Evolutionary conservation across 2,329 filamentous ascomycete species (phyloP).

Genomic region (Penicillium hordei): DNA sequence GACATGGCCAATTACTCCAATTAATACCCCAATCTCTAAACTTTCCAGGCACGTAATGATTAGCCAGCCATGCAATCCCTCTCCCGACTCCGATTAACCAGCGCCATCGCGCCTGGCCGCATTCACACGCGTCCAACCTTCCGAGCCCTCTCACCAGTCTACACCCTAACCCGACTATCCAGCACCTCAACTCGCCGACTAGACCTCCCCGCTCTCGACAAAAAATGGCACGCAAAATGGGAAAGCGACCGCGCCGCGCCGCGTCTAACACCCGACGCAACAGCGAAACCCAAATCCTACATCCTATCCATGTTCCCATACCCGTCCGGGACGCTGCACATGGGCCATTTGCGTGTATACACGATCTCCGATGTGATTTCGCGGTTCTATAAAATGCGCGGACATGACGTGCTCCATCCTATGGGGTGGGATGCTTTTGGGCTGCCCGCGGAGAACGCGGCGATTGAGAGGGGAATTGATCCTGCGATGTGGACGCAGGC

Average conservation of each 20-base stretch:
- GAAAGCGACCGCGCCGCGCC: constrained; percentile 20
- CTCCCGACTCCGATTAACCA: constrained; percentile 29
- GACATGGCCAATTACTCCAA: not conserved
- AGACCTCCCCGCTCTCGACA: constrained; percentile 50
- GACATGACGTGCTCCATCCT: constrained; percentile 74
- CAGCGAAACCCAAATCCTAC: constrained; percentile 54
- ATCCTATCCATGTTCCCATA: constrained; percentile 93
- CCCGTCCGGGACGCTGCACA: constrained; percentile 80
- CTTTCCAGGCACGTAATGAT: constrained; percentile 20
- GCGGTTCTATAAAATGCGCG: constrained; percentile 72
- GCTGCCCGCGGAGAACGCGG: constrained; percentile 86
- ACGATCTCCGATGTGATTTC: constrained; percentile 85
- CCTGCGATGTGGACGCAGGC: constrained; percentile 75
- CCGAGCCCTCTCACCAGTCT: constrained; percentile 15
- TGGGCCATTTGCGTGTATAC: constrained; percentile 85
- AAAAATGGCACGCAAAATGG: constrained; percentile 58
- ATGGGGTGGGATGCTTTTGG: constrained; percentile 96
- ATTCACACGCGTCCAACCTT: constrained; percentile 15
- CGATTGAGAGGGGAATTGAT: constrained; percentile 75
- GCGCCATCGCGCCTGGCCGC: constrained; percentile 22
- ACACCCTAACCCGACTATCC: constrained; percentile 24
- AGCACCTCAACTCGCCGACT: constrained; percentile 34
- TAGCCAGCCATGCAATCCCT: constrained; percentile 29
- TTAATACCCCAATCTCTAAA: not conserved
- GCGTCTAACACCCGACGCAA: constrained; percentile 6